phyloP scores from a whole-genome alignment of 257 asterid genomes.

The Nicotiana tomentosiformis region DNA sequence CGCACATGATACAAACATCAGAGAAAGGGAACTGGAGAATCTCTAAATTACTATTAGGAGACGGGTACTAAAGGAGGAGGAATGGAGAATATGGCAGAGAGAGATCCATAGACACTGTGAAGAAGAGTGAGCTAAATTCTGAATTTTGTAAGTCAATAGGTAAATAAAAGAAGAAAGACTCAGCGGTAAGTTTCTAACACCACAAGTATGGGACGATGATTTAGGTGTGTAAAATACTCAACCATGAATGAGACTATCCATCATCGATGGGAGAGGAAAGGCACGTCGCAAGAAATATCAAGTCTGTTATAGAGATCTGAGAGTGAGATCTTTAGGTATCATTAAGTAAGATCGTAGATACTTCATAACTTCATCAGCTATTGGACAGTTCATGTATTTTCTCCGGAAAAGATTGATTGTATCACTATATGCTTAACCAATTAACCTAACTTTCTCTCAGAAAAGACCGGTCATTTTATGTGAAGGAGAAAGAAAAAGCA shows the following conservation, averaged over 20 bases:
- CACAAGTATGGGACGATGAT: neutral
- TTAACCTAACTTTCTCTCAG: neutral
- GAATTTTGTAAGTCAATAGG: neutral
- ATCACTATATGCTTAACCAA: neutral
- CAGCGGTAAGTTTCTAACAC: neutral
- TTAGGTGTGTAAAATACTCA: neutral
- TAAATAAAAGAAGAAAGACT: neutral
- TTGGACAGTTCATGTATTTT: neutral
- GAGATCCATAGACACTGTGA: neutral
- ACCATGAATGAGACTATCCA: neutral
- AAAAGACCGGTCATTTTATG: neutral
- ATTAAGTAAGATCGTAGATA: neutral
- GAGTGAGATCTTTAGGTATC: neutral
- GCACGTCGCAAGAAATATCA: neutral
- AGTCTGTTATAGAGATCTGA: neutral
- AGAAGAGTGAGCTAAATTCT: neutral
- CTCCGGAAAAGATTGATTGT: neutral
- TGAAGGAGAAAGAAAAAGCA: neutral
- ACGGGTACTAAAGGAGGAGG: neutral
- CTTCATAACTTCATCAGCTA: neutral
- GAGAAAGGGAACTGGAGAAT: neutral
- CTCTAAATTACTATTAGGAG: neutral
- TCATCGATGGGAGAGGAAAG: neutral
- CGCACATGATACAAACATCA: neutral
- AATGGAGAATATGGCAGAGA: neutral